A percentile compares a stretch with the other conserved stretches of the same genome.
These are phyloP conservation scores for Saccharomycopsis microspora DNA, from an alignment of 805 yeast species.

Conservation along the genomic window DNA sequence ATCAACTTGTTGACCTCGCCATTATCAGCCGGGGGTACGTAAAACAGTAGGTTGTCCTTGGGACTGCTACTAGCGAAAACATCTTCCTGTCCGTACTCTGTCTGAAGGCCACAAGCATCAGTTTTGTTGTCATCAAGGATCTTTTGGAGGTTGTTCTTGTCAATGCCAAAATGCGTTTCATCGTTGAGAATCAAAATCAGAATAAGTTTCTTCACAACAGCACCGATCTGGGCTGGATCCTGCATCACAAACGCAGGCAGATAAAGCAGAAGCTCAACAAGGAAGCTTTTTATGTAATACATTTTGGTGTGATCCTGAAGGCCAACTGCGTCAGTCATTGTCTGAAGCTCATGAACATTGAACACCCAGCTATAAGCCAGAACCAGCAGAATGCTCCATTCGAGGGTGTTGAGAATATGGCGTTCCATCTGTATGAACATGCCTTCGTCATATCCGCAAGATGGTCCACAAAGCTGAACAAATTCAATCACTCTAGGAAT, in stretches of 20 bases:
- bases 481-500: constrained; percentile 67
- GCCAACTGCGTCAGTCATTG: constrained; percentile 3
- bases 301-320: background rate
- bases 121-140: constrained; percentile 11
- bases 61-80: background rate
- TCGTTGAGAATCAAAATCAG: constrained; percentile 14
- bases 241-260: constrained; percentile 4
- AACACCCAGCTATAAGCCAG: constrained; percentile 37
- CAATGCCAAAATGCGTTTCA: constrained; percentile 9
- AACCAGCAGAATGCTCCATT: constrained; percentile 64
- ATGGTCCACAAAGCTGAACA: constrained; percentile 57
- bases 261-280: constrained; percentile 9
- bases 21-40: background rate
- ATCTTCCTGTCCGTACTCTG: background rate
- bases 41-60: constrained; percentile 3
- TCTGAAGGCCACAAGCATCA: background rate
- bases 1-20: constrained; percentile 12
- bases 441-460: constrained; percentile 40
- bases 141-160: background rate
- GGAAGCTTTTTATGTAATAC: constrained; percentile 13
- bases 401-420: constrained; percentile 59
- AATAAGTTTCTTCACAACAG: constrained; percentile 10
- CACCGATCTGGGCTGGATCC: background rate
- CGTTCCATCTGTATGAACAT: constrained; percentile 69
- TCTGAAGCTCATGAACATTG: constrained; percentile 18